Evolutionary conservation across 2,329 filamentous ascomycete genomes (phyloP).

Genomic region (Phaeoacremonium minimum): DNA sequence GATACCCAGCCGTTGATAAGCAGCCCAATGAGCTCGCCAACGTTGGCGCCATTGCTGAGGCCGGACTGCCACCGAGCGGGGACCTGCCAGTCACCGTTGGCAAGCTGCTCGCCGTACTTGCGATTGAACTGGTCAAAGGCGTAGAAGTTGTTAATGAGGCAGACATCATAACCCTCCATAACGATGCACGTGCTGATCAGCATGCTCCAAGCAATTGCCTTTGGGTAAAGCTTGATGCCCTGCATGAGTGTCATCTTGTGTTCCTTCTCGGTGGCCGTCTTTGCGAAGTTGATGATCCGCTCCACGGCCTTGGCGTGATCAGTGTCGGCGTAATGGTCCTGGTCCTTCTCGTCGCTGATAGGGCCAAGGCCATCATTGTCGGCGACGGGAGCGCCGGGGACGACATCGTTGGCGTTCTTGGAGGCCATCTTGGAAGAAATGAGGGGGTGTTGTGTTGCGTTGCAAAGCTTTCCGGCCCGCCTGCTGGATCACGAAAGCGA

Average conservation of each 20-base stretch:
- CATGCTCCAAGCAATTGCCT: constrained; percentile 78
- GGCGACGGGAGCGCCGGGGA: constrained; percentile 3
- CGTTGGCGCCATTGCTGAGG: constrained; percentile 40
- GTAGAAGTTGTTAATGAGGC: constrained; percentile 75
- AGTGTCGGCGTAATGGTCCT: constrained; percentile 8
- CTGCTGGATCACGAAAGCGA: too few species aligned
- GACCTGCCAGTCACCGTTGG: constrained; percentile 19
- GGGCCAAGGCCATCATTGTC: constrained; percentile 8
- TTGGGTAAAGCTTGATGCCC: constrained; percentile 78
- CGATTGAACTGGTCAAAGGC: constrained; percentile 17
- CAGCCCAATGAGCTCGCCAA: constrained; percentile 64
- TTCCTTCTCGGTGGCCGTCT: constrained; percentile 53
- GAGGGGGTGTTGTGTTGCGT: too few species aligned
- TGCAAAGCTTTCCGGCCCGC: too few species aligned
- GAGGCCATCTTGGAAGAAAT: constrained; percentile 11
- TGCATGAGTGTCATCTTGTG: constrained; percentile 69
- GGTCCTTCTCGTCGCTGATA: constrained; percentile 4
- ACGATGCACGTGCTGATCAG: constrained; percentile 86
- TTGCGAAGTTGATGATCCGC: constrained; percentile 39
- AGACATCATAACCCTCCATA: constrained; percentile 89
- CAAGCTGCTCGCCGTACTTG: constrained; percentile 17
- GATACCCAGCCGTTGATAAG: constrained; percentile 62
- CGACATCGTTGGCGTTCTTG: constrained; percentile 7
- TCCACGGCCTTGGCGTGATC: constrained; percentile 18
- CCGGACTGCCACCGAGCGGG: constrained; percentile 30